phyloP scores from a whole-genome alignment of 1,284 basidiomycete species.

The Earliella scabrosa region DNA sequence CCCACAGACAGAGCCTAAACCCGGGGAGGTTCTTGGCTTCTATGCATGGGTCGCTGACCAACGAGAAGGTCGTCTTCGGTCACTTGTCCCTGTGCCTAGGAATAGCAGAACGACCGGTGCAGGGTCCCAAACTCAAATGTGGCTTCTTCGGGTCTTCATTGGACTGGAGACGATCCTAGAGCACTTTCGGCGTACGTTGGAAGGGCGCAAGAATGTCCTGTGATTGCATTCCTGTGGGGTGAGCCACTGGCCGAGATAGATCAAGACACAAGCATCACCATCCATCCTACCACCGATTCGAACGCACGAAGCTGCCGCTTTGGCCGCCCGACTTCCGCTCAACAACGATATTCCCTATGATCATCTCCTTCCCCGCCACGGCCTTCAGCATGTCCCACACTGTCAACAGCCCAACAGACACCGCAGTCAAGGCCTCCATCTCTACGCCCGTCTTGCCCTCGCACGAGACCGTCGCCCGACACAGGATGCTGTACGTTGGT shows the following conservation, averaged over 20 bases:
- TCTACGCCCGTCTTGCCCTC: conserved; percentile 88
- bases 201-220: neutral
- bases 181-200: neutral
- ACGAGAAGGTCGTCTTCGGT: neutral
- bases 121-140: neutral
- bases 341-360: conserved; percentile 71
- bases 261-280: conserved; percentile 5
- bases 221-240: neutral
- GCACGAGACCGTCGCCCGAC: conserved; percentile 71
- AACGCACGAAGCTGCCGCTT: conserved; percentile 64
- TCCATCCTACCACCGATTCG: neutral
- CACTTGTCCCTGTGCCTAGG: neutral
- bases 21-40: neutral
- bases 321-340: conserved; percentile 74
- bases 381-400: conserved; percentile 95
- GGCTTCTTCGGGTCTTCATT: neutral
- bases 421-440: conserved; percentile 92
- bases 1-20: neutral
- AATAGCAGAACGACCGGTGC: neutral
- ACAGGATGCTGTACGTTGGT: conserved; percentile 57
- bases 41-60: neutral
- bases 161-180: neutral
- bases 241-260: neutral
- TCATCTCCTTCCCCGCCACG: conserved; percentile 85
- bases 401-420: conserved; percentile 78